Evolutionary conservation across 768 basidiomycete genomes (phyloP).

Genomic region (Trametes cinnabarina): DNA sequence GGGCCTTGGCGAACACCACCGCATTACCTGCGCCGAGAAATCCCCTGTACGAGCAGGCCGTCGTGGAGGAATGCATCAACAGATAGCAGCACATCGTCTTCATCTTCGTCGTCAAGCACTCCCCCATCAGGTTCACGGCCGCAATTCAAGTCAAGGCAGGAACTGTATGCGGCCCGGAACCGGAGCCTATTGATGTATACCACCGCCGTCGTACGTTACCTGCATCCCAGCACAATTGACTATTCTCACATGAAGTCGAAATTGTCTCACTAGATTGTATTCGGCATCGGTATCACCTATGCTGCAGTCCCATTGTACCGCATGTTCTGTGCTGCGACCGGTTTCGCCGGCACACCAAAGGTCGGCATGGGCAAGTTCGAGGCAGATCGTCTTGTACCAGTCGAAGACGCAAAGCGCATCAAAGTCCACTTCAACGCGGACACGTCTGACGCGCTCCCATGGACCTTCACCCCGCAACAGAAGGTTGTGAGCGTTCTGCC

Average conservation of each 20-base stretch:
- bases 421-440: conserved; percentile 97
- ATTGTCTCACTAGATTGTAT: conserved; percentile 54
- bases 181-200: conserved; percentile 81
- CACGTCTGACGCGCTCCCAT: conserved; percentile 82
- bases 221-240: not conserved
- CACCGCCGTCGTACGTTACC: conserved; percentile 68
- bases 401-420: conserved; percentile 68
- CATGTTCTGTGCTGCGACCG: conserved; percentile 97
- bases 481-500: conserved; percentile 87
- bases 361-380: conserved; percentile 84
- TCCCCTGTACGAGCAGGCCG: not conserved
- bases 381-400: conserved; percentile 79
- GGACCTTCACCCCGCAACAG: conserved; percentile 91
- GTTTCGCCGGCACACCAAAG: conserved; percentile 92
- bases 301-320: conserved; percentile 97
- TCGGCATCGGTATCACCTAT: conserved; percentile 85
- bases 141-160: conserved; percentile 34
- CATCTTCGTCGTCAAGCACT: conserved; percentile 11
- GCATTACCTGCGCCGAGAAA: not conserved
- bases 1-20: not conserved
- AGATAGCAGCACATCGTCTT: conserved; percentile 1
- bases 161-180: conserved; percentile 58
- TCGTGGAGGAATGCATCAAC: conserved; percentile 15
- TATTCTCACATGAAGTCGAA: not conserved
- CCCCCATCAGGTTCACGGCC: conserved; percentile 18